Conservation (phyloP, 805 yeast genomes). For the Cyberlindnera americana region DNA sequence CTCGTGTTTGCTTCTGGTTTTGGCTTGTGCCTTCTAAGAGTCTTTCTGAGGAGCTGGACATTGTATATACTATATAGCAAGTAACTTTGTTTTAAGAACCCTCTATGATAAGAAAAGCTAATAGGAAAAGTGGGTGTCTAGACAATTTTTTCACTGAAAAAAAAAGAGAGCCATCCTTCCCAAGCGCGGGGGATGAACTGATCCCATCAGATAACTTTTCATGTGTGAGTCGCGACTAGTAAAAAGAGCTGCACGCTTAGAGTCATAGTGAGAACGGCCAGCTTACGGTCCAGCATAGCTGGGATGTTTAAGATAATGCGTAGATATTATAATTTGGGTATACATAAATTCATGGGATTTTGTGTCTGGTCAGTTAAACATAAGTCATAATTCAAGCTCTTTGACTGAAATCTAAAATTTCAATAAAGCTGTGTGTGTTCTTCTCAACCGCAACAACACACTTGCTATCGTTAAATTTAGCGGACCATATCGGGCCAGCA, state of each 20-base stretch:
- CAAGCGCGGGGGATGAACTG: constrained; percentile 2
- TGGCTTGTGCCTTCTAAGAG: neutral
- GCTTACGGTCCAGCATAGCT: no score
- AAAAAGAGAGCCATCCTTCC: neutral
- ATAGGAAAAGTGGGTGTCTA: no score
- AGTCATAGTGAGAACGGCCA: no score
- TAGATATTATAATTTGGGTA: neutral
- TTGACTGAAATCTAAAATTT: constrained; percentile 73
- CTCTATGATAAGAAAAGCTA: no score
- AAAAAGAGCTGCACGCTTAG: no score
- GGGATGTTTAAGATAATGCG: neutral
- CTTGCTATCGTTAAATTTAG: constrained; percentile 74
- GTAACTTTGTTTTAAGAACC: no score
- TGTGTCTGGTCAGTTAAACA: no score
- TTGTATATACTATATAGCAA: no score
- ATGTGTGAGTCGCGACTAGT: no score
- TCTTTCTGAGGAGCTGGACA: neutral
- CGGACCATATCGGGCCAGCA: constrained; percentile 93
- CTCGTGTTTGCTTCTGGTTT: neutral
- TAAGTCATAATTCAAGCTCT: constrained; percentile 11
- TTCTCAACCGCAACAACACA: constrained; percentile 91
- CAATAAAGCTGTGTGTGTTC: constrained; percentile 68
- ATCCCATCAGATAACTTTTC: constrained; percentile 7
- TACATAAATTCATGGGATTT: no score
- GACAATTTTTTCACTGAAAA: no score